These are phyloP conservation scores for Venturia aucupariae DNA, from an alignment of 2,329 filamentous ascomycete species.

Conservation along the genomic window DNA sequence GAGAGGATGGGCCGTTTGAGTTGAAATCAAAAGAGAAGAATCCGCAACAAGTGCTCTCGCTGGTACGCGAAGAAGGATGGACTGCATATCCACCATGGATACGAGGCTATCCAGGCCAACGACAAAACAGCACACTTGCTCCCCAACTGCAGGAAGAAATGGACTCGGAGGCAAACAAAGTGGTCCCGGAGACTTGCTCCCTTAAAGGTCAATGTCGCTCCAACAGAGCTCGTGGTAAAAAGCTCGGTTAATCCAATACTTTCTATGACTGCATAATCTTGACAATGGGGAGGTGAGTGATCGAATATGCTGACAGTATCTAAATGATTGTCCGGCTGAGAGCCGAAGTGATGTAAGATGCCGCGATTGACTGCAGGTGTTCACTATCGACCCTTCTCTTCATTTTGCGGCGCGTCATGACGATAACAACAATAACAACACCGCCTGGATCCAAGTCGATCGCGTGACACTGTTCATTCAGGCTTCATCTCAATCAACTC, in stretches of 20 bases:
- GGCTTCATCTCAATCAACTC: background rate
- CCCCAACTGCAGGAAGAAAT: background rate
- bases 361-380: background rate
- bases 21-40: background rate
- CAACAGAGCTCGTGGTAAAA: background rate
- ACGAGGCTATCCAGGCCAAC: background rate
- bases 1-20: background rate
- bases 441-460: background rate
- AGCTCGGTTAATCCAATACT: background rate
- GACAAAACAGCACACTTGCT: background rate
- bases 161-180: background rate
- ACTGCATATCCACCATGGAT: background rate
- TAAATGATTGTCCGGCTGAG: background rate
- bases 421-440: background rate
- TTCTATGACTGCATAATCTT: background rate
- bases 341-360: background rate
- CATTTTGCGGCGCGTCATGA: background rate
- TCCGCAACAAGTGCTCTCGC: background rate
- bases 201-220: background rate
- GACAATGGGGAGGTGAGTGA: background rate
- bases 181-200: background rate
- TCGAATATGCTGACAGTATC: background rate
- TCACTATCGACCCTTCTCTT: background rate
- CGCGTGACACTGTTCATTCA: background rate
- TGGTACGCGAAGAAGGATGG: background rate